These are phyloP conservation scores for Pichia californica DNA, from an alignment of 805 yeast species.

Conservation along the genomic window DNA sequence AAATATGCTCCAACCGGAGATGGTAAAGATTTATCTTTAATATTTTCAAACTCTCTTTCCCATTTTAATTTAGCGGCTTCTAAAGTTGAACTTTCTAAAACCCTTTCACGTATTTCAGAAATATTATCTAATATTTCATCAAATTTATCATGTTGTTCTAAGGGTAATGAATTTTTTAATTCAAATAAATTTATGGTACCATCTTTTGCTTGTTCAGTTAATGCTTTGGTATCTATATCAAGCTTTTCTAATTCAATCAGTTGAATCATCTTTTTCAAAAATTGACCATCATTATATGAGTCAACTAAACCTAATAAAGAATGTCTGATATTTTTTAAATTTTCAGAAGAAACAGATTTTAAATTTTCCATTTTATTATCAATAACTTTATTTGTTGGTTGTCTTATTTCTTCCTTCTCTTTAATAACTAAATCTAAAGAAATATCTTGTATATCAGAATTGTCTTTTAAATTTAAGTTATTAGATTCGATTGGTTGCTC, in stretches of 20 bases:
- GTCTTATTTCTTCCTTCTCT: constrained; percentile 3
- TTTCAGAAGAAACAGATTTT: constrained; percentile 66
- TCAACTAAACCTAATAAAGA: constrained; percentile 49
- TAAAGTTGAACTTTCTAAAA: constrained; percentile 69
- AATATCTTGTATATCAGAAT: constrained; percentile 3
- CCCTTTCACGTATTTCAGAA: constrained; percentile 70
- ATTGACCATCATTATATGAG: constrained; percentile 21
- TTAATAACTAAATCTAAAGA: constrained; percentile 1
- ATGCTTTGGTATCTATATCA: constrained; percentile 15
- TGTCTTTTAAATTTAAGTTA: neutral
- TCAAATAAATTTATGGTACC: constrained; percentile 54
- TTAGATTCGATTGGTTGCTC: neutral
- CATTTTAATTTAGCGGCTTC: constrained; percentile 86
- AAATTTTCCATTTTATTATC: constrained; percentile 50
- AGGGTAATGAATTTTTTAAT: constrained; percentile 49
- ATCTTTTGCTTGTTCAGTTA: constrained; percentile 8
- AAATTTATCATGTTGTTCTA: constrained; percentile 46
- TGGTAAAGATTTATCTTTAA: constrained; percentile 37
- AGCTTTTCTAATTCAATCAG: constrained; percentile 19
- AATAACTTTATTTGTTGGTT: constrained; percentile 25
- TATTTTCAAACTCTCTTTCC: constrained; percentile 67
- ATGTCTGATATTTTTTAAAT: constrained; percentile 72
- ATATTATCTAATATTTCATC: constrained; percentile 60
- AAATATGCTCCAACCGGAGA: constrained; percentile 64
- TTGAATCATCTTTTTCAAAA: constrained; percentile 17